Percentiles rank a stretch among this genome's conserved stretches.
Conservation (phyloP, 2,329 filamentous ascomycete species). For the Neonectria punicea region DNA sequence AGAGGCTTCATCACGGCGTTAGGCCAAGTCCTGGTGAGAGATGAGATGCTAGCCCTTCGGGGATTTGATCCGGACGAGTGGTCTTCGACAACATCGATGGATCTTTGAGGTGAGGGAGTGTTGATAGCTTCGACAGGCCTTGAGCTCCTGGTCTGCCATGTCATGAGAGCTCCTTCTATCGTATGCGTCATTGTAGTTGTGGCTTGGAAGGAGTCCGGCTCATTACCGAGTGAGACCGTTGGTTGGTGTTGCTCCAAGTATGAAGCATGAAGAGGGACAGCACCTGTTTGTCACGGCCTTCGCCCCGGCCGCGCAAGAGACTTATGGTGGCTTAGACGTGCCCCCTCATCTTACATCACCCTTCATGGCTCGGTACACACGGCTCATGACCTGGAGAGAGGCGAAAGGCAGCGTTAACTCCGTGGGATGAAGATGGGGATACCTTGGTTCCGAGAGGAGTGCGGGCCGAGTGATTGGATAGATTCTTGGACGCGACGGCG, state of each 20-base stretch:
- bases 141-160: neutral
- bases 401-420: neutral
- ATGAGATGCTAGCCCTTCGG: neutral
- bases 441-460: neutral
- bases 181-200: neutral
- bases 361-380: neutral
- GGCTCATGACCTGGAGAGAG: neutral
- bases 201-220: slow-evolving; percentile 3
- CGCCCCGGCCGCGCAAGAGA: slow-evolving; percentile 6
- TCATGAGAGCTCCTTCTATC: neutral
- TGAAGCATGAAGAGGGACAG: neutral
- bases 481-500: neutral
- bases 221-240: slow-evolving; percentile 5
- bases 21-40: neutral
- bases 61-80: neutral
- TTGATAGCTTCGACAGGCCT: slow-evolving; percentile 5
- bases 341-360: slow-evolving; percentile 12
- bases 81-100: neutral
- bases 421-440: slow-evolving; percentile 1
- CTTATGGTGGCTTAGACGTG: slow-evolving; percentile 18
- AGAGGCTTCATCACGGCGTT: slow-evolving; percentile 5
- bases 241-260: slow-evolving; percentile 6
- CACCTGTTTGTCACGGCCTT: neutral
- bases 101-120: neutral
- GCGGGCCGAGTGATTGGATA: neutral